A percentile compares a stretch with the other conserved stretches of the same genome.
Evolutionary conservation across 352 stramenopile species (phyloP).

Genomic region (Phytophthora chlamydospora): DNA sequence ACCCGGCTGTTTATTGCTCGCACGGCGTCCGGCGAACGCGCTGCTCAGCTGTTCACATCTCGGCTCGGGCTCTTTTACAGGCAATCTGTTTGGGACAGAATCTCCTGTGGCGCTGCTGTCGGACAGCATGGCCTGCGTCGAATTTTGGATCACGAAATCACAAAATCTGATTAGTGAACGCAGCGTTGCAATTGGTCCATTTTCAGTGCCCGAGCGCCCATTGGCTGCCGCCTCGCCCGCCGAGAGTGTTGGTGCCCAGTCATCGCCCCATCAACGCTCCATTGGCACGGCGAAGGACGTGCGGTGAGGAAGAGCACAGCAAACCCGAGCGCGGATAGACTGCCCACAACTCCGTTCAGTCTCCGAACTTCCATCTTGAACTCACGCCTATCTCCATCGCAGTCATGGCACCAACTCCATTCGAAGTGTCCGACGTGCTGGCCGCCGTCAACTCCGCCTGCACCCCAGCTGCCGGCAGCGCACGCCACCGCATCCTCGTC

Average conservation of each 20-base stretch:
- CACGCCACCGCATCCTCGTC: conserved; percentile 60
- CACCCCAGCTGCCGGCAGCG: not conserved
- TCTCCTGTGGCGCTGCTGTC: too few species aligned
- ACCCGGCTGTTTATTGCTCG: not conserved
- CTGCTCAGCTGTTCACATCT: conserved; percentile 4
- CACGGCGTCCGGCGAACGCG: not conserved
- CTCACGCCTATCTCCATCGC: conserved; percentile 1
- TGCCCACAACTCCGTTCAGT: conserved; percentile 17
- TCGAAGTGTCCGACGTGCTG: conserved; percentile 22
- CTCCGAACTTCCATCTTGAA: conserved; percentile 1
- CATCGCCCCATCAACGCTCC: not conserved
- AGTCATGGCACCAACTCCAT: conserved; percentile 34
- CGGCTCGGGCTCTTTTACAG: not conserved
- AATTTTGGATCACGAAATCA: conserved; percentile 23
- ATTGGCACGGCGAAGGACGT: conserved; percentile 10
- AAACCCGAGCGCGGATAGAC: conserved; percentile 3
- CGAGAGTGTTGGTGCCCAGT: conserved; percentile 19
- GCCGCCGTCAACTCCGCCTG: conserved; percentile 9
- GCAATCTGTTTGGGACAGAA: conserved; percentile 20
- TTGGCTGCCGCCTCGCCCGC: conserved; percentile 5
- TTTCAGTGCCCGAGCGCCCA: not conserved
- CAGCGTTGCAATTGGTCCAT: conserved; percentile 12
- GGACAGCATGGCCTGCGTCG: too few species aligned
- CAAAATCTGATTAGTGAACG: conserved; percentile 22
- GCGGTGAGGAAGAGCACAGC: not conserved